Evolutionary conservation across 306 rosid species (phyloP).

Genomic region (Citrullus amarus): DNA sequence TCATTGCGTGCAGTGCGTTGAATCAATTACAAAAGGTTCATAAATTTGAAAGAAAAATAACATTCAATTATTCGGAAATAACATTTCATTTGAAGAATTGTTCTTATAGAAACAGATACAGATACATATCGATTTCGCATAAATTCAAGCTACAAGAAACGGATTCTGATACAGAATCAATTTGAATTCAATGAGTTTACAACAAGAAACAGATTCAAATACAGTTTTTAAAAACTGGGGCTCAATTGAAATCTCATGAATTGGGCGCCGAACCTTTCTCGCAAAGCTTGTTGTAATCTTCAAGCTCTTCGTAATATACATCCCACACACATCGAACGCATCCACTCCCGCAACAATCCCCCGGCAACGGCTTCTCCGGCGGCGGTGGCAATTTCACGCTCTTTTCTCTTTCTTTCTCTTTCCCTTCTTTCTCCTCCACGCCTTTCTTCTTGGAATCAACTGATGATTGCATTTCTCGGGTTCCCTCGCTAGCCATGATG

Average conservation of each 20-base stretch:
- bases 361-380: slow-evolving; percentile 74
- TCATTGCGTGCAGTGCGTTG: too few species aligned
- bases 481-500: slow-evolving; percentile 22
- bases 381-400: slow-evolving; percentile 33
- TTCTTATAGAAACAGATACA: not conserved
- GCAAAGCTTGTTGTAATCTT: slow-evolving; percentile 45
- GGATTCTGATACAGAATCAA: not conserved
- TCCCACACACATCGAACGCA: slow-evolving; percentile 97
- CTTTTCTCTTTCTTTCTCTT: not conserved
- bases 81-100: not conserved
- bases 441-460: not conserved
- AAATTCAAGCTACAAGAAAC: not conserved
- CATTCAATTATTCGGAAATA: too few species aligned
- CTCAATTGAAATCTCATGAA: not conserved
- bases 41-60: too few species aligned
- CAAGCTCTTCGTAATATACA: slow-evolving; percentile 74
- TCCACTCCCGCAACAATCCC: slow-evolving; percentile 89
- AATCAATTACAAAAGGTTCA: too few species aligned
- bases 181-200: not conserved
- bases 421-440: not conserved
- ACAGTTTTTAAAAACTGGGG: not conserved
- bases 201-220: not conserved
- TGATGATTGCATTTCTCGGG: not conserved
- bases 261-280: slow-evolving; percentile 22
- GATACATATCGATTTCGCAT: not conserved